Evolutionary conservation across 768 basidiomycete species (phyloP), one percentile per base, ranked within the genome.

Genomic region (Lepiota venenata): DNA sequence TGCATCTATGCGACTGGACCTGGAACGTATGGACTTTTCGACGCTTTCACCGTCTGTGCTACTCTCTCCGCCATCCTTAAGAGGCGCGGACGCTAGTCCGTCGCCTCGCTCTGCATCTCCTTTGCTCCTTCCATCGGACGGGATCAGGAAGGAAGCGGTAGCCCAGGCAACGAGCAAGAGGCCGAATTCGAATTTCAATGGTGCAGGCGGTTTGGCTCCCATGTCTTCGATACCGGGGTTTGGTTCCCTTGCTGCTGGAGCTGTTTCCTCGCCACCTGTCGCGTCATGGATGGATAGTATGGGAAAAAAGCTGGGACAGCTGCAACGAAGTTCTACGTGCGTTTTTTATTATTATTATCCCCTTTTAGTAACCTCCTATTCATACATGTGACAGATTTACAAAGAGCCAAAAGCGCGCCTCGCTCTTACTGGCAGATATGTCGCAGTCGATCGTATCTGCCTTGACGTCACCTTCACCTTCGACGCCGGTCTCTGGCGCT

Each of bases 321-420:
- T 87, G 22, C 81, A 80, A 63, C 71, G 70, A 15, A 74, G 74
- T 52, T 69, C 77, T 37, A 79, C 78, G 84, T 87, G 62, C 58
- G 82, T 81, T 25, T 25, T 45, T 50, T 36, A 47, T 37, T 49
- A 32, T 44, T 3, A 10, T 25, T n/a, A n/a, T 48, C 35, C n/a
- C n/a, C n/a, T n/a, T n/a, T n/a, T n/a, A n/a, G n/a, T n/a, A n/a
- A n/a, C n/a, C n/a, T n/a, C n/a, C 14, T 18, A 1, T 44, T 18
- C 2, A n/a, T n/a, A n/a, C n/a, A 5, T 27, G 7, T 21, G n/a
- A 25, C 56, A 89, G 87, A n/a, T 79, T 88, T 61, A 71, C 81
- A 15, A 87, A 83, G 60, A 75, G 72, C 60, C 84, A 84, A 55
- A 87, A 86, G 67, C 83, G 86, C 18, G 87, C 87, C 0, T 86